Evolutionary conservation across 2,329 filamentous ascomycete genomes (phyloP).

Genomic region (Colletotrichum sp.): DNA sequence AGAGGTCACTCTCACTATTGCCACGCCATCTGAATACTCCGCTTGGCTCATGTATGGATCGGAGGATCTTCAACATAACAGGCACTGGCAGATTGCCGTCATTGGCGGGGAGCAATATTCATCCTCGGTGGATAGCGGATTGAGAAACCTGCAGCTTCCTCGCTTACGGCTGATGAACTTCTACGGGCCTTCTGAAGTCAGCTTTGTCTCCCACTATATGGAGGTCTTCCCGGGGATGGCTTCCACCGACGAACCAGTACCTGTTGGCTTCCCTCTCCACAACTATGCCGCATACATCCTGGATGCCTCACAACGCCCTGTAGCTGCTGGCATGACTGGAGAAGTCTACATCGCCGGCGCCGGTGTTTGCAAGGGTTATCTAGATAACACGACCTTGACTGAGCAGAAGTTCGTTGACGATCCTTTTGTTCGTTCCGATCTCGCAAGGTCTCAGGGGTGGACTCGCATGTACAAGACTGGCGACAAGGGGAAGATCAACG

Average conservation of each 20-base stretch:
- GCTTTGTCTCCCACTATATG: slow-evolving; percentile 20
- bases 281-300: slow-evolving; percentile 48
- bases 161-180: slow-evolving; percentile 22
- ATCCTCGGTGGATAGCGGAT: not conserved
- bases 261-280: slow-evolving; percentile 24
- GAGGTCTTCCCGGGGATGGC: not conserved
- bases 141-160: not conserved
- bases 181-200: slow-evolving; percentile 36
- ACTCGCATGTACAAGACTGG: not conserved
- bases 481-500: not conserved
- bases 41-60: slow-evolving; percentile 30
- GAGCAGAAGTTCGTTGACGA: not conserved
- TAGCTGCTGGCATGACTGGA: slow-evolving; percentile 40
- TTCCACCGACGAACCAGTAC: slow-evolving; percentile 13
- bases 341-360: slow-evolving; percentile 37
- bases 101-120: slow-evolving; percentile 24
- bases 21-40: slow-evolving; percentile 46
- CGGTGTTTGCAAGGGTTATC: slow-evolving; percentile 37
- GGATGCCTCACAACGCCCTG: slow-evolving; percentile 33
- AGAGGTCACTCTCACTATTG: slow-evolving; percentile 39
- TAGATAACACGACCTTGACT: slow-evolving; percentile 24
- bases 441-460: not conserved
- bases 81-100: slow-evolving; percentile 23
- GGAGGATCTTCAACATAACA: slow-evolving; percentile 1
- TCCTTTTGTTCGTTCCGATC: not conserved